A percentile compares a stretch with the other conserved stretches of the same genome.
These are phyloP conservation scores for Venturia carpophila DNA, from an alignment of 2,329 filamentous ascomycete species.

Conservation along the genomic window DNA sequence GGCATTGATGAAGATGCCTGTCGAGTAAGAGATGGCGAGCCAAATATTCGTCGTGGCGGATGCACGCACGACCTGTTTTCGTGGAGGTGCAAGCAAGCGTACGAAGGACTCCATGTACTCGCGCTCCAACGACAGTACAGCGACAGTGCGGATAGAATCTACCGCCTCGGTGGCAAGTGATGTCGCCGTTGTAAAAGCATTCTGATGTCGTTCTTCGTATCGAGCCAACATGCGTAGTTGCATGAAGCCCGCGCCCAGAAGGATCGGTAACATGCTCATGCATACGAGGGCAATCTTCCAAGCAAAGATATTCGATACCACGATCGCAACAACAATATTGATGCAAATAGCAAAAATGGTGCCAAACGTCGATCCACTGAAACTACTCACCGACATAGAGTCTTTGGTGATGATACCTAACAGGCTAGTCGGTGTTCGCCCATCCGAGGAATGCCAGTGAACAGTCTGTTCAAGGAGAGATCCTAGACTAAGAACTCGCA, in stretches of 20 bases:
- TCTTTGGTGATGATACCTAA: slow-evolving; percentile 43
- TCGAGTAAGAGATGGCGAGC: slow-evolving; percentile 38
- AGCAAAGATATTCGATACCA: slow-evolving; percentile 41
- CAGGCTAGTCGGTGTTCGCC: slow-evolving; percentile 38
- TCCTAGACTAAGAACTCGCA: slow-evolving; percentile 1
- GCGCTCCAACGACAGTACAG: slow-evolving; percentile 26
- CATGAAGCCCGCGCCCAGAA: slow-evolving; percentile 40
- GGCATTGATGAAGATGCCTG: slow-evolving; percentile 43
- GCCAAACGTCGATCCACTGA: slow-evolving; percentile 44
- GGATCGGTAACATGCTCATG: slow-evolving; percentile 42
- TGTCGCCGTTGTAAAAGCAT: slow-evolving; percentile 45
- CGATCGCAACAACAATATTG: slow-evolving; percentile 41
- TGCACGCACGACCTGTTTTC: slow-evolving; percentile 32
- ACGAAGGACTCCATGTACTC: slow-evolving; percentile 39
- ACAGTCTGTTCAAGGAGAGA: slow-evolving; percentile 48
- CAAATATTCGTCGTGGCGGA: slow-evolving; percentile 36
- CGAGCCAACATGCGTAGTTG: slow-evolving; percentile 44
- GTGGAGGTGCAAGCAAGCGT: slow-evolving; percentile 33
- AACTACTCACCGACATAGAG: slow-evolving; percentile 40
- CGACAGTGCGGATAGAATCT: slow-evolving; percentile 55
- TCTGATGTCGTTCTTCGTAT: slow-evolving; percentile 56
- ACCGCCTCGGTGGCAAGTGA: slow-evolving; percentile 57
- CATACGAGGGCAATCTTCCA: slow-evolving; percentile 47
- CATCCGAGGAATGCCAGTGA: slow-evolving; percentile 40
- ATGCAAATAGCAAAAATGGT: slow-evolving; percentile 42